phyloP scores from a whole-genome alignment of 2,329 filamentous ascomycete species.

The Lomentospora prolificans region DNA sequence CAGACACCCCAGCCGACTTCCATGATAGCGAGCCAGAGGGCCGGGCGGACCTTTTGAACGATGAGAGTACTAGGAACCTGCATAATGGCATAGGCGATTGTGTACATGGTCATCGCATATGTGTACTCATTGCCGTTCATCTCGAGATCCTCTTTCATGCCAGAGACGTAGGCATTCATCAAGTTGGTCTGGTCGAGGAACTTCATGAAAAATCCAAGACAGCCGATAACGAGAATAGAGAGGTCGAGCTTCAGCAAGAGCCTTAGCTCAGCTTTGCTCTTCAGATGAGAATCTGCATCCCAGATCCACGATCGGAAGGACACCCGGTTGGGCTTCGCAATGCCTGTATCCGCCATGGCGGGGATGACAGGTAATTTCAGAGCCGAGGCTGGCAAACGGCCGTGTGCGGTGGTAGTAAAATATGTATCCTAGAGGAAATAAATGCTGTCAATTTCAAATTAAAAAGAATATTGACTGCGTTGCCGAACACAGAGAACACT shows the following conservation, averaged over 20 bases:
- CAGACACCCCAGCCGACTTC: slow-evolving; percentile 27
- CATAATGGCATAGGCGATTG: slow-evolving; percentile 35
- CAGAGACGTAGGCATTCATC: slow-evolving; percentile 23
- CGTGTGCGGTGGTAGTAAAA: neutral
- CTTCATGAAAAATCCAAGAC: slow-evolving; percentile 46
- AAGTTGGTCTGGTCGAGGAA: slow-evolving; percentile 29
- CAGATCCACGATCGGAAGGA: slow-evolving; percentile 7
- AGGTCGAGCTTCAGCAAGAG: slow-evolving; percentile 40
- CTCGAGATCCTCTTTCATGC: slow-evolving; percentile 18
- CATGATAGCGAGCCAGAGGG: slow-evolving; percentile 30
- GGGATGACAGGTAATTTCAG: neutral
- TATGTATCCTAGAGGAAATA: too few relatives aligned
- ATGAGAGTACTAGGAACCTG: slow-evolving; percentile 32
- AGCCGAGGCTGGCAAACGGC: neutral
- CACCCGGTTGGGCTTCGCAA: slow-evolving; percentile 1
- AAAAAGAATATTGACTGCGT: neutral
- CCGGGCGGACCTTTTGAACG: slow-evolving; percentile 31
- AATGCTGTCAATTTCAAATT: too few relatives aligned
- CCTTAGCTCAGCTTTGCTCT: slow-evolving; percentile 27
- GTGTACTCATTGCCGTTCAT: slow-evolving; percentile 11
- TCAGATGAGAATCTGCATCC: slow-evolving; percentile 1
- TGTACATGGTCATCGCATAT: slow-evolving; percentile 37
- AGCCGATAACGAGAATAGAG: slow-evolving; percentile 50
- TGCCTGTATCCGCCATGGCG: neutral
- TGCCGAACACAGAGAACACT: neutral